Evolutionary conservation across 2,329 filamentous ascomycete genomes (phyloP), one percentile per base, ranked within the genome.

Genomic region (Colletotrichum incanum): DNA sequence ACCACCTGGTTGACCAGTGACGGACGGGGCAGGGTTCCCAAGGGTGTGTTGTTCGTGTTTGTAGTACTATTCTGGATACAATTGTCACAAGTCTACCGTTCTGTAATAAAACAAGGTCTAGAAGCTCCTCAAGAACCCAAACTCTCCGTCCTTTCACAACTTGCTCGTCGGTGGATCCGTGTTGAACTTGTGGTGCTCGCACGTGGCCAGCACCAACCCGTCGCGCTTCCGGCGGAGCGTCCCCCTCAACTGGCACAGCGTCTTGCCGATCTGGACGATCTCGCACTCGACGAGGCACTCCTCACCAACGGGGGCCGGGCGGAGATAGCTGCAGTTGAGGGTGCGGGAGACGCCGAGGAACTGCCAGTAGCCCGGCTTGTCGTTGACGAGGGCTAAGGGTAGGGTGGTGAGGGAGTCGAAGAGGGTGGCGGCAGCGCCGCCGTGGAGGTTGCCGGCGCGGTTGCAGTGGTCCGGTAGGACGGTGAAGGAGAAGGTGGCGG

Each of bases 361-460:
- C 67, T 85, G 82, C 88, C 92, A 93, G 78, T 87, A 90, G 7
- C 90, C 92, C 0, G 88, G 88, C 28, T 82, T 83, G 65, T 72
- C 70, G 55, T 87, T 86, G 63, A 92, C 79, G 47, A 91, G 85
- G 12, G 86, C 80, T 16, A 94, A 80, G 4, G 90, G 84, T 23
- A 89, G 79, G 3, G 89, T 89, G 0, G 93, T 93, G 75, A 89
- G 86, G 69, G 88, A 83, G 81, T 94, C 93, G 75, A 94, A 91
- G 5, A 94, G 81, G 0, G 91, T 91, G 2, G 93, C 88, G 0
- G 89, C 86, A 74, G 90, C 91, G 23, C 90, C 90, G 65, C 90
- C 90, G 77, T 92, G 90, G 66, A 92, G 81, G 80, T 87, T 91
- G 34, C 80, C 79, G 18, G 86, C 70, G 7, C 84, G 80, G 79